These are phyloP conservation scores for Phialocephala sp. DNA, from an alignment of 2,329 filamentous ascomycete genomes.

Conservation along the genomic window DNA sequence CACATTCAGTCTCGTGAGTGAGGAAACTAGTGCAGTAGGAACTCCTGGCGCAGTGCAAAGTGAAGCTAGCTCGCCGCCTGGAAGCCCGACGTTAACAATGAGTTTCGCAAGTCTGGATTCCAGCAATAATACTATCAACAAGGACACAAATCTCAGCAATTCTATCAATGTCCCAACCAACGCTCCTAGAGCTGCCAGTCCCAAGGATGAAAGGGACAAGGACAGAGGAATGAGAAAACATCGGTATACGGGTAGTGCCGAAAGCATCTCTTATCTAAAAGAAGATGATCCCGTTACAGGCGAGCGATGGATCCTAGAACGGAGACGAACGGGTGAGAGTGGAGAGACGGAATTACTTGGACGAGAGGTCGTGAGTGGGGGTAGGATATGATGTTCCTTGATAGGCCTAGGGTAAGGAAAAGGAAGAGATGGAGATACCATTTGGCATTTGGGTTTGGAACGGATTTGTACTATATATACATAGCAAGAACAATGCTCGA, in stretches of 20 bases:
- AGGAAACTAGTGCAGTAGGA: slow-evolving; percentile 21
- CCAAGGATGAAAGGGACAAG: slow-evolving; percentile 38
- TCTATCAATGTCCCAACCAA: no score
- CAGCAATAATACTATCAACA: not conserved
- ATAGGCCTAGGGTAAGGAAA: not conserved
- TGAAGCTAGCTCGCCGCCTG: slow-evolving; percentile 26
- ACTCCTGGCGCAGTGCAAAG: slow-evolving; percentile 19
- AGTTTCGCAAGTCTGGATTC: slow-evolving; percentile 11
- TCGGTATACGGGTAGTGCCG: slow-evolving; percentile 61
- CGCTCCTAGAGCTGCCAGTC: not conserved
- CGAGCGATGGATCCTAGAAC: slow-evolving; percentile 72
- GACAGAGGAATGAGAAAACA: slow-evolving; percentile 45
- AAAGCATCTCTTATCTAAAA: slow-evolving; percentile 72
- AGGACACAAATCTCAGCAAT: no score
- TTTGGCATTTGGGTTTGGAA: no score
- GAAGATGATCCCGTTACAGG: slow-evolving; percentile 63
- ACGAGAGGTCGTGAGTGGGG: slow-evolving; percentile 65
- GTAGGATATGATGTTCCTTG: slow-evolving; percentile 33
- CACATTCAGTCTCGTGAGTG: slow-evolving; percentile 34
- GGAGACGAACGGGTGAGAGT: slow-evolving; percentile 67
- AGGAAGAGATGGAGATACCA: no score
- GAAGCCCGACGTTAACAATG: slow-evolving; percentile 36
- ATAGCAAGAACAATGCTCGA: not conserved
- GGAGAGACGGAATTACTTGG: slow-evolving; percentile 70
- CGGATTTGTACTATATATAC: not conserved